These are phyloP conservation scores for Ophiosphaerella narmari DNA, from an alignment of 2,329 filamentous ascomycete species.

Conservation along the genomic window DNA sequence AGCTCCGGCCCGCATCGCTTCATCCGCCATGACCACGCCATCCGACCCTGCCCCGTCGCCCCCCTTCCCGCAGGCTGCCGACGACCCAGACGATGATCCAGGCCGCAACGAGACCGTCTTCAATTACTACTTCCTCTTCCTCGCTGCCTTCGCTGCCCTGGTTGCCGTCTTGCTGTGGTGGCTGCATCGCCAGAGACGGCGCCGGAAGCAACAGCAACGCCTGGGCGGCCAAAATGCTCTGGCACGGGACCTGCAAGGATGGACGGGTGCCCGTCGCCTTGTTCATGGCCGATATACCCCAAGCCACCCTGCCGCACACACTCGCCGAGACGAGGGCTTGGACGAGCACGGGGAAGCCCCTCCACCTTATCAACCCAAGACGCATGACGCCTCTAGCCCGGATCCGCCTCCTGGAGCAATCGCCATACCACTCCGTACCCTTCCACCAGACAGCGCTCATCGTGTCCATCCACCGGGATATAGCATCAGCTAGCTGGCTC, in stretches of 20 bases:
- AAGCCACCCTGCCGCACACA: conserved; percentile 17
- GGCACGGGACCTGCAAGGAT: conserved; percentile 44
- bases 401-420: conserved; percentile 8
- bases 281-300: conserved; percentile 30
- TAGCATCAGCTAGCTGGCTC: background rate
- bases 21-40: background rate
- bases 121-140: conserved; percentile 61
- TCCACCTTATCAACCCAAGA: conserved; percentile 60
- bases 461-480: conserved; percentile 48
- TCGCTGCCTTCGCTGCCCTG: conserved; percentile 56
- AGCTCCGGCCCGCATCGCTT: background rate
- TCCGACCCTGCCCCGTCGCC: conserved; percentile 6
- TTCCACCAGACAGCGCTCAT: conserved; percentile 43
- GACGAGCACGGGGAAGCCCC: conserved; percentile 69
- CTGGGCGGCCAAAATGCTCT: conserved; percentile 40
- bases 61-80: conserved; percentile 11
- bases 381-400: conserved; percentile 19
- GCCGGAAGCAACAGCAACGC: conserved; percentile 33
- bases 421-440: conserved; percentile 46
- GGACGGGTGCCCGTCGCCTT: conserved; percentile 37
- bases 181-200: conserved; percentile 51
- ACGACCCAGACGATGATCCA: background rate
- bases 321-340: conserved; percentile 58
- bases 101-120: conserved; percentile 37
- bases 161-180: conserved; percentile 50